phyloP scores from a whole-genome alignment of 2,329 filamentous ascomycete genomes.

The Ilyonectria mors-panacis region DNA sequence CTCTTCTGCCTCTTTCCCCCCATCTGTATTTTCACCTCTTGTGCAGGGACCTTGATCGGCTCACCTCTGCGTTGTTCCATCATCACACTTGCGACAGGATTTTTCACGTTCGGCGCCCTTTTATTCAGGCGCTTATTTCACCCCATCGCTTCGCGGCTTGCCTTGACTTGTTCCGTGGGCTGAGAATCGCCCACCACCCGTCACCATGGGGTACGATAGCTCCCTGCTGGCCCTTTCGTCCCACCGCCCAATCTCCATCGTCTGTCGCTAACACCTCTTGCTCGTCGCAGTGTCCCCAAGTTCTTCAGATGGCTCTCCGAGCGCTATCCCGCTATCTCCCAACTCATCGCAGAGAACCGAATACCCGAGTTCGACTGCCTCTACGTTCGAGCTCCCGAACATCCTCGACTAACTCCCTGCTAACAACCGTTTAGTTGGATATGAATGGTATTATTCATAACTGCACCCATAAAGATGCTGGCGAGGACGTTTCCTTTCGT shows the following conservation, averaged over 20 bases:
- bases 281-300: constrained; percentile 75
- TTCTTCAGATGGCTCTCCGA: constrained; percentile 99
- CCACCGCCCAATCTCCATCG: not conserved
- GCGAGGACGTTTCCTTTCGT: constrained; percentile 89
- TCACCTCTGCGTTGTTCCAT: constrained; percentile 16
- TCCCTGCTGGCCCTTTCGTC: constrained; percentile 30
- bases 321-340: constrained; percentile 97
- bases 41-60: constrained; percentile 17
- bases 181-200: constrained; percentile 38
- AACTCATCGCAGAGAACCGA: constrained; percentile 97
- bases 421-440: constrained; percentile 72
- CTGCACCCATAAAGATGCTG: constrained; percentile 95
- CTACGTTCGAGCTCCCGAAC: constrained; percentile 71
- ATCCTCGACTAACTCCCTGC: constrained; percentile 37
- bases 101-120: constrained; percentile 39
- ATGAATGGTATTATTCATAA: constrained; percentile 99
- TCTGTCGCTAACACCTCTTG: constrained; percentile 36
- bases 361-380: constrained; percentile 99
- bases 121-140: constrained; percentile 33
- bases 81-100: constrained; percentile 34
- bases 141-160: constrained; percentile 19
- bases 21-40: constrained; percentile 22
- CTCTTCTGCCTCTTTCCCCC: constrained; percentile 1
- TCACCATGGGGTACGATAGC: constrained; percentile 50
- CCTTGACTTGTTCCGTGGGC: constrained; percentile 37